A percentile compares a stretch with the other conserved stretches of the same genome.
phyloP scores from a whole-genome alignment of 192 early-diverging fungal genomes.

The Coemansia sp. region DNA sequence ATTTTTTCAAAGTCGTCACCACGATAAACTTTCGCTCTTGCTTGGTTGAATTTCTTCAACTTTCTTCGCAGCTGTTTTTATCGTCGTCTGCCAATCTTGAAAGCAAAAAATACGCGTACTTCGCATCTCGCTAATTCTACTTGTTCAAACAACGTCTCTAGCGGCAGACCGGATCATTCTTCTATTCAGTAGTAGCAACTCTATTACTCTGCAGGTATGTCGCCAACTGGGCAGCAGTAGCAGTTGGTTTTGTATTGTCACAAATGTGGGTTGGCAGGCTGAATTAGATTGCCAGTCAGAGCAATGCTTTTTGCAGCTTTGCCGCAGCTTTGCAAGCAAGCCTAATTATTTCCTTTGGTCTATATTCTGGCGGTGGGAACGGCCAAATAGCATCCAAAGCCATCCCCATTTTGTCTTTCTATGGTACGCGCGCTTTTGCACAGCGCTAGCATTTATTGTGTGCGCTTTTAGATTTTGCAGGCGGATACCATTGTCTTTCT shows the following conservation, averaged over 20 bases:
- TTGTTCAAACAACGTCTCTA: not conserved
- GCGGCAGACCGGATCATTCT: constrained; percentile 1
- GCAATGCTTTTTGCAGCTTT: too few relatives aligned
- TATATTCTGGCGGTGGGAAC: not conserved
- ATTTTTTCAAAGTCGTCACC: not conserved
- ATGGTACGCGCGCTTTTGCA: not conserved
- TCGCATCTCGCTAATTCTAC: constrained; percentile 2
- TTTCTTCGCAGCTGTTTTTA: not conserved
- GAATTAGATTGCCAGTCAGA: too few relatives aligned
- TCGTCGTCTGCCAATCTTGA: constrained; percentile 4
- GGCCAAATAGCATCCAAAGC: not conserved
- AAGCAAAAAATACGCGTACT: constrained; percentile 4
- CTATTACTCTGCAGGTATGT: constrained; percentile 10
- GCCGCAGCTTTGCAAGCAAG: not conserved
- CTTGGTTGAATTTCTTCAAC: constrained; percentile 1
- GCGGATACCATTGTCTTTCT: constrained; percentile 1
- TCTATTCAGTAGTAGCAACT: constrained; percentile 9
- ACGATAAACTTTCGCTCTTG: not conserved
- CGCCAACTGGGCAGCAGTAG: not conserved
- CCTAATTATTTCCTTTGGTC: not conserved
- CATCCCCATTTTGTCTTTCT: not conserved
- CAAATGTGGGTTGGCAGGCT: too few relatives aligned
- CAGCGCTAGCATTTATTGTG: constrained; percentile 1
- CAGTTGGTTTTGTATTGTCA: not conserved
- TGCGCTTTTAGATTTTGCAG: not conserved